Percentiles rank a stretch among this genome's conserved stretches.
These are phyloP conservation scores for Hemisphaericaspora xylofermentans DNA, from an alignment of 1,139 yeast species.

Conservation along the genomic window DNA sequence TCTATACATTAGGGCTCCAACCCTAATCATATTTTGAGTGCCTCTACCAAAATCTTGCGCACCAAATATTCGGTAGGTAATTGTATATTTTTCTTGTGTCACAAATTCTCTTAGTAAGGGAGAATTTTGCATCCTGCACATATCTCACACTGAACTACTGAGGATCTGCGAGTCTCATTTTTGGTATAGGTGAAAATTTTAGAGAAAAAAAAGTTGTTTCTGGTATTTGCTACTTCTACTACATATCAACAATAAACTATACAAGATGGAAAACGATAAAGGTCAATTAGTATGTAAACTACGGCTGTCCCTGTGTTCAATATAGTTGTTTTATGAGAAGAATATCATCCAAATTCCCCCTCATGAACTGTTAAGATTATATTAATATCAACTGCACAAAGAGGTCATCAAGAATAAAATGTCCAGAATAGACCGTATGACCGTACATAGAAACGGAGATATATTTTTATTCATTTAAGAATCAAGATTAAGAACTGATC, in stretches of 20 bases:
- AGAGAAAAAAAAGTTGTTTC: slow-evolving; percentile 5
- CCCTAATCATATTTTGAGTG: background rate
- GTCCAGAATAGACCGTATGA: too few species aligned
- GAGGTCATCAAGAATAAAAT: too few species aligned
- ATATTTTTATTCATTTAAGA: too few species aligned
- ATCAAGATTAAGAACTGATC: too few species aligned
- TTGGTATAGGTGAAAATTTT: slow-evolving; percentile 5
- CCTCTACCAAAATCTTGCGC: background rate
- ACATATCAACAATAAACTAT: slow-evolving; percentile 19
- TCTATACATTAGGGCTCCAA: slow-evolving; percentile 1
- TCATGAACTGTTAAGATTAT: too few species aligned
- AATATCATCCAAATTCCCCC: background rate
- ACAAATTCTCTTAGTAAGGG: too few species aligned
- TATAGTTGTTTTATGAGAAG: background rate
- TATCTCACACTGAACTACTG: too few species aligned
- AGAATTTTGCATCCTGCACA: background rate
- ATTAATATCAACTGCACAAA: too few species aligned
- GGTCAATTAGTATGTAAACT: slow-evolving; percentile 91
- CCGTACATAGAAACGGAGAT: too few species aligned
- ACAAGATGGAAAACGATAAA: slow-evolving; percentile 99
- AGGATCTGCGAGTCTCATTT: background rate
- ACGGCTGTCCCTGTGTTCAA: background rate
- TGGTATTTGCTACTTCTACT: background rate
- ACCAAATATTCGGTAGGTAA: too few species aligned
- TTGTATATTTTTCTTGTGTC: too few species aligned